A percentile compares a stretch with the other conserved stretches of the same genome.
These are phyloP conservation scores for Turnera subulata DNA, from an alignment of 345 rosid species.

Conservation along the genomic window DNA sequence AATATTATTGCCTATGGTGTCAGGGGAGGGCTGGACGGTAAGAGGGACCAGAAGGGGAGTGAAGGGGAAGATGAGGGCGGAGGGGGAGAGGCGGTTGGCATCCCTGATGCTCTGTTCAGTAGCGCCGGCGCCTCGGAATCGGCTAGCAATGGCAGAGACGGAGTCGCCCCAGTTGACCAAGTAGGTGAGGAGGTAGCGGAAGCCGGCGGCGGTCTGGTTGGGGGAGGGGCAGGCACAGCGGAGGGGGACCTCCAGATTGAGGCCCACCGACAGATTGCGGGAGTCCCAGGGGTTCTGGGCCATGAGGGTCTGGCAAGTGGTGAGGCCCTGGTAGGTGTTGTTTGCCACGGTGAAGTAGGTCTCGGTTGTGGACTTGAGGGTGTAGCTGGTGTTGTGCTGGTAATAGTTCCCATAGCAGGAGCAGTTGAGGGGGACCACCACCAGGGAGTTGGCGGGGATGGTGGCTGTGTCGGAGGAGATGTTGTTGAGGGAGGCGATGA, in stretches of 20 bases:
- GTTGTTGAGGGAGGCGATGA: slow-evolving; percentile 53
- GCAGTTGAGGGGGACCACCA: slow-evolving; percentile 62
- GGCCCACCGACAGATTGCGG: slow-evolving; percentile 18
- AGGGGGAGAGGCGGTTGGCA: slow-evolving; percentile 43
- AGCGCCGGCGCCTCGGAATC: slow-evolving; percentile 28
- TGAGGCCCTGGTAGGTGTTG: slow-evolving; percentile 76
- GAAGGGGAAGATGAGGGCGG: slow-evolving; percentile 39
- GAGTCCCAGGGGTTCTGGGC: slow-evolving; percentile 45
- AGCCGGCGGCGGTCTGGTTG: slow-evolving; percentile 47
- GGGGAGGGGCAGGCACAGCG: slow-evolving; percentile 81
- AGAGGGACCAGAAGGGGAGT: slow-evolving; percentile 70
- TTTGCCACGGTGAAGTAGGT: slow-evolving; percentile 62
- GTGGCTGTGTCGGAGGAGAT: slow-evolving; percentile 29
- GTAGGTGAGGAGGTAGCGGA: slow-evolving; percentile 54
- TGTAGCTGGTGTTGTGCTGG: slow-evolving; percentile 68
- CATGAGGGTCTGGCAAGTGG: slow-evolving; percentile 84
- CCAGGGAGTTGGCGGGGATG: slow-evolving; percentile 27
- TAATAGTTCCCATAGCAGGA: slow-evolving; percentile 50
- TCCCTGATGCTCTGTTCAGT: slow-evolving; percentile 30
- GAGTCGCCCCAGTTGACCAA: slow-evolving; percentile 39
- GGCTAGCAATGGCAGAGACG: slow-evolving; percentile 39
- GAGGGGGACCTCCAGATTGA: slow-evolving; percentile 48
- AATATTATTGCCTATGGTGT: slow-evolving; percentile 19
- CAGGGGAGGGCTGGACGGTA: slow-evolving; percentile 32
- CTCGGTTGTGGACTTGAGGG: background rate